Evolutionary conservation across 163 green algal species (phyloP), one percentile per base, ranked within the genome.

Genomic region (Scenedesmus sp.): DNA sequence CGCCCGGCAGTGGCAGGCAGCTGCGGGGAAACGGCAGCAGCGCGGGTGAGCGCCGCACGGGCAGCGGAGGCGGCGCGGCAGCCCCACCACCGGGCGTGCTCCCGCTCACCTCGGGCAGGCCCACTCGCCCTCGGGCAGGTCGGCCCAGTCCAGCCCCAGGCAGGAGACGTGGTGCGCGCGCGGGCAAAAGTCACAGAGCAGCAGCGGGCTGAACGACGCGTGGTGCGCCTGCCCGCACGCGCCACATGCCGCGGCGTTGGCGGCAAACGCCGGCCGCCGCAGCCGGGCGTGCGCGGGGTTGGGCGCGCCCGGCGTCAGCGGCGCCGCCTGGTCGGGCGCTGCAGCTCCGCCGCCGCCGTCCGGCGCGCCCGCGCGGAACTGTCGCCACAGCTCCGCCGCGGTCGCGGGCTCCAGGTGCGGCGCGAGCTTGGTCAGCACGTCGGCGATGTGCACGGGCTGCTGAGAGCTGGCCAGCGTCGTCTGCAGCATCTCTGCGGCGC

Each of bases 151-250:
- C 28, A 89, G 20, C 26, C 72, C 78, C 53, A 94, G 66, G 88
- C 91, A 95, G 53, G 63, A 77, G 66, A 94, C 48, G 84, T 96
- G 92, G 84, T 87, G 95, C 24, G 86, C 83, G 29, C 87, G 75
- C 1, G 91, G 90, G 81, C 91, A 96, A 74, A 84, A 92, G 87
- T 96, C 91, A 78, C 92, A 96, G 57, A 95, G 84, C 50, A 90
- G 77, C 60, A 96, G 81, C 17, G 90, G 89, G 6, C 80, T 89
- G 56, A 78, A 76, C 7, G 89, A 75, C 2, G 79, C 65, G 56
- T 94, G 88, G 65, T 90, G 86, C 58, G 78, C 79, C 74, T 85
- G 69, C 9, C 34, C 22, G 36, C 74, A 81, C 18, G 29, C 22
- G 13, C 33, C 62, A 34, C 74, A 81, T n/a, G 20, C 48, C 34